These are phyloP conservation scores for Staphylotrichum longicolle DNA, from an alignment of 495 filamentous ascomycete species.

Conservation along the genomic window DNA sequence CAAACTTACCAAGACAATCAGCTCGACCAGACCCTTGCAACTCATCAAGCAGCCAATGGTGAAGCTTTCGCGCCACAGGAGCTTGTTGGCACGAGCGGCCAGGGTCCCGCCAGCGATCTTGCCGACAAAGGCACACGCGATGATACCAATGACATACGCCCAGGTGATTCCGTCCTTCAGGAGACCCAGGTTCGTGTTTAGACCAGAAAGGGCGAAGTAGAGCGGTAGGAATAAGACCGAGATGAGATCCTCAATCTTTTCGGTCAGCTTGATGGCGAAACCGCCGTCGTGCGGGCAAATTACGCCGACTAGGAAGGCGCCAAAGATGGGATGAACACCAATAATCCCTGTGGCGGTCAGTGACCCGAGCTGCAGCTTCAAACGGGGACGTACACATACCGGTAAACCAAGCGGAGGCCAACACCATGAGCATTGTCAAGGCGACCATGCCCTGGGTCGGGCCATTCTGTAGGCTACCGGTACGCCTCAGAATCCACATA, in stretches of 20 bases:
- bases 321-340: conserved; percentile 85
- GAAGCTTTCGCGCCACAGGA: conserved; percentile 91
- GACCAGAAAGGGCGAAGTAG: conserved; percentile 91
- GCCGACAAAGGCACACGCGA: conserved; percentile 75
- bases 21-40: conserved; percentile 93
- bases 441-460: conserved; percentile 84
- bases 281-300: conserved; percentile 94
- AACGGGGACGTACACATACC: conserved; percentile 39
- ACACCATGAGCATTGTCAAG: conserved; percentile 73
- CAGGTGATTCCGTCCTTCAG: conserved; percentile 80
- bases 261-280: conserved; percentile 90
- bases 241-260: conserved; percentile 95
- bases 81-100: conserved; percentile 71
- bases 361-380: background rate
- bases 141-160: conserved; percentile 88
- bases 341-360: conserved; percentile 60
- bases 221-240: conserved; percentile 86
- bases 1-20: conserved; percentile 81
- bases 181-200: conserved; percentile 85
- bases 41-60: conserved; percentile 94
- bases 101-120: conserved; percentile 85
- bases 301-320: conserved; percentile 80
- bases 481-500: conserved; percentile 66
- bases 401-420: conserved; percentile 91
- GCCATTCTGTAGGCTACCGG: conserved; percentile 81